Percentiles rank a stretch among this genome's conserved stretches.
Evolutionary conservation across 225 moss, liverwort and hornwort genomes (phyloP).

Genomic region (Asterella californica): DNA sequence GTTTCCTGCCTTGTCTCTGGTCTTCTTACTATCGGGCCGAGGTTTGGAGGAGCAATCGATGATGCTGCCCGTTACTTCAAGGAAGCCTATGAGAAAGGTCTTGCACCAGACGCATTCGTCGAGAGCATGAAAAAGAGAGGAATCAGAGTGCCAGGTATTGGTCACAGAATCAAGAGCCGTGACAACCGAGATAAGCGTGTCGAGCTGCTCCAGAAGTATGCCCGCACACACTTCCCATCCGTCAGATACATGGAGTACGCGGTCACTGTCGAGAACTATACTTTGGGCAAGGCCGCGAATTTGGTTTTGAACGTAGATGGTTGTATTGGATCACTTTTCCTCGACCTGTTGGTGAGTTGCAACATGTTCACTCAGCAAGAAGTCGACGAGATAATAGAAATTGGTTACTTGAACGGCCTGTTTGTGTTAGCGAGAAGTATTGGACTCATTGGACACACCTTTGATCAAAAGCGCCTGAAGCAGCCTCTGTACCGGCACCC

Average conservation of each 20-base stretch:
- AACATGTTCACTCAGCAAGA: conserved; percentile 75
- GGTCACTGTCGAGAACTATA: conserved; percentile 82
- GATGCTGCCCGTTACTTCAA: conserved; percentile 94
- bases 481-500: conserved; percentile 44
- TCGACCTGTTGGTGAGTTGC: conserved; percentile 87
- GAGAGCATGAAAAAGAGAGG: conserved; percentile 97
- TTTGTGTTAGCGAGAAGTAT: conserved; percentile 91
- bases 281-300: conserved; percentile 74
- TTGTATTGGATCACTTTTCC: conserved; percentile 79
- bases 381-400: conserved; percentile 79
- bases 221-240: conserved; percentile 69
- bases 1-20: conserved; percentile 90
- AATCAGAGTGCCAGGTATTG: conserved; percentile 85
- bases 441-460: conserved; percentile 79
- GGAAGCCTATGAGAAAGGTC: conserved; percentile 66
- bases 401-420: conserved; percentile 82
- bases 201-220: conserved; percentile 82
- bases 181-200: conserved; percentile 95
- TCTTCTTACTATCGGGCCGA: conserved; percentile 83
- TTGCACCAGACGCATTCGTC: conserved; percentile 80
- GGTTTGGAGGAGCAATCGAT: conserved; percentile 92
- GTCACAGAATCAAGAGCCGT: conserved; percentile 87
- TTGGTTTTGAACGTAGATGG: conserved; percentile 87
- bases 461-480: conserved; percentile 47
- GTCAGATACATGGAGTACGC: conserved; percentile 95